Percentiles rank a stretch among this genome's conserved stretches.
Evolutionary conservation across 2,329 filamentous ascomycete species (phyloP).

Genomic region (Zymoseptoria pseudotritici): DNA sequence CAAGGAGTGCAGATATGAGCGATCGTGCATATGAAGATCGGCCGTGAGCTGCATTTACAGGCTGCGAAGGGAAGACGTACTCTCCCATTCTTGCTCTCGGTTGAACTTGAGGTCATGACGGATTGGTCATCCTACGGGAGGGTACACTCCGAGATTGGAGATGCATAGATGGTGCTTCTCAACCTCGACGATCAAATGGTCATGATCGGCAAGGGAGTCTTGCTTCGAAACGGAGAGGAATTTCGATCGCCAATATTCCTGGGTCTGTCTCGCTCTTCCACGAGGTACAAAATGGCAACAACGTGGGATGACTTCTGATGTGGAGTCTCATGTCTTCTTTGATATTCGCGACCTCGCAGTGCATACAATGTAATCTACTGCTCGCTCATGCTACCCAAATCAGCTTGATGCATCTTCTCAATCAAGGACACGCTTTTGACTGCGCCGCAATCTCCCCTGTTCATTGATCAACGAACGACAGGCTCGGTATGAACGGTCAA

Average conservation of each 20-base stretch:
- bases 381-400: neutral
- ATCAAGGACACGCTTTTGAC: neutral
- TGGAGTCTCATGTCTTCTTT: no score
- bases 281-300: no score
- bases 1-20: neutral
- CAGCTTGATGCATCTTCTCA: neutral
- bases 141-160: neutral
- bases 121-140: neutral
- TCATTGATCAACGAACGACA: neutral
- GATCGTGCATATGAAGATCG: neutral
- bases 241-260: no score
- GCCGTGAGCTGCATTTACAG: neutral
- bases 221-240: no score
- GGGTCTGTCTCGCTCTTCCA: no score
- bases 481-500: neutral
- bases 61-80: neutral
- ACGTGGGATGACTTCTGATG: no score
- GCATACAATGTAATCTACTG: no score
- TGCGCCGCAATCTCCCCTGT: neutral
- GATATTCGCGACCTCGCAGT: no score
- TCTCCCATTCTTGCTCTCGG: neutral
- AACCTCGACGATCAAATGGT: no score
- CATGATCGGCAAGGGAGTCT: no score
- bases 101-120: neutral
- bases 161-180: no score